These are phyloP conservation scores for Micromonas pusilla DNA, from an alignment of 139 green algal genomes.

Conservation along the genomic window DNA sequence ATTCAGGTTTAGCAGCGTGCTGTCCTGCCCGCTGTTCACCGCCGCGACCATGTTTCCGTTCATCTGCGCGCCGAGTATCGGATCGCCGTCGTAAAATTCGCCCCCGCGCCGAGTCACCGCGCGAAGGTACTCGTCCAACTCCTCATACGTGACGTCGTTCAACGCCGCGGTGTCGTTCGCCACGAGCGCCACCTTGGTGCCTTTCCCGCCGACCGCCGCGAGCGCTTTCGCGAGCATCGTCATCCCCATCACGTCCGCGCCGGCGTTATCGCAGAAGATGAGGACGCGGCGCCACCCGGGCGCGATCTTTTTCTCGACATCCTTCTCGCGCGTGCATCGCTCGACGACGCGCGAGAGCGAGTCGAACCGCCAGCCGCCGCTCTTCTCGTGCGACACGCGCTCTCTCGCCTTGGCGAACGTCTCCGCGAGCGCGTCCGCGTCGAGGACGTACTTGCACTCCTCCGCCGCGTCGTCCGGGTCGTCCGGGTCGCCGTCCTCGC, in stretches of 20 bases:
- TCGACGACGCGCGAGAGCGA: neutral
- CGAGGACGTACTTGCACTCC: neutral
- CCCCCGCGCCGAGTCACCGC: neutral
- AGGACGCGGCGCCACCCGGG: conserved; percentile 15
- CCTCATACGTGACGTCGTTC: conserved; percentile 30
- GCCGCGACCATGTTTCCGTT: neutral
- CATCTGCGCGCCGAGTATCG: conserved; percentile 5
- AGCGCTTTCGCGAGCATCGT: conserved; percentile 18
- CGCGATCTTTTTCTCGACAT: too few relatives aligned
- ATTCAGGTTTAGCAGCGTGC: conserved; percentile 25
- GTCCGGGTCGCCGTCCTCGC: neutral
- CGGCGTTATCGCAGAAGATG: conserved; percentile 36
- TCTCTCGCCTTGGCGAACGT: conserved; percentile 2
- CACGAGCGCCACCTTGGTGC: conserved; percentile 21
- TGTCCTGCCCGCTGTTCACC: neutral
- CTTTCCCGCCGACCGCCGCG: neutral
- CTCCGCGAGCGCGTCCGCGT: conserved; percentile 1
- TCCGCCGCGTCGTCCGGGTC: too few relatives aligned
- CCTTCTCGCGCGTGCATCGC: neutral
- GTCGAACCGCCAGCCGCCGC: conserved; percentile 20
- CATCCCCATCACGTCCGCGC: conserved; percentile 32
- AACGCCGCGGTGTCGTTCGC: conserved; percentile 22
- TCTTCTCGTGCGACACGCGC: neutral
- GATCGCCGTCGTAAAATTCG: neutral
- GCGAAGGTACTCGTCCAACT: conserved; percentile 12